Evolutionary conservation across 164 flowering plant species (phyloP), one percentile per base, ranked within the genome.

Genomic region (Brasenia schreberi): DNA sequence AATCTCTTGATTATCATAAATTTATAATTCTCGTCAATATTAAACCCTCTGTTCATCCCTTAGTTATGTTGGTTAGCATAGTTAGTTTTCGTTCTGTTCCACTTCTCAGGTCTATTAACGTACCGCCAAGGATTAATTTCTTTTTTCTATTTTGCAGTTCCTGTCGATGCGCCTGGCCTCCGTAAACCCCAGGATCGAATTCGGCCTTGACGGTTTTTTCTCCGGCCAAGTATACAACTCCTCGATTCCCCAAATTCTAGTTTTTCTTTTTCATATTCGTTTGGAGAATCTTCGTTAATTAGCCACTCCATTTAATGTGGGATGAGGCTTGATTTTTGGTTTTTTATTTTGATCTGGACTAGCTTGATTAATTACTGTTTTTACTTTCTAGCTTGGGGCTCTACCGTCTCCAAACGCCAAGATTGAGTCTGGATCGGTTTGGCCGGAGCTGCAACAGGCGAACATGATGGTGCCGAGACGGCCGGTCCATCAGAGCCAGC

Each of bases 151-250:
- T 9, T 74, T 74, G 6, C 87, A 92, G 98, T 73, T 85, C 67
- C 74, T 92, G 62, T 90, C 98, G 17, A 92, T 87, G 96, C 85
- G 85, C 72, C 96, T 92, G 64, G 96, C 98, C 4, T 82, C 95
- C 59, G 93, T 88, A 23, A 83, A 85, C 73, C 98, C 98, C 19
- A 84, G 90, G 73, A 90, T 86, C 73, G 82, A 86, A 84, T 3
- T 43, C 58, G 81, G 80, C 75, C 76, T 87, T 19, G 91, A 89
- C 71, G 75, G 75, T 53, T 63, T 86, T 59, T 73, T 87, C 58
- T 74, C 87, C 44, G 69, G 77, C 43, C 88, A 87, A 66, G 98
- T 92, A 84, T 75, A 33, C 39, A 33, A 33, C 39, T 33, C 39
- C 39, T 4, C 39, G 39, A 33, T 33, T 33, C 39, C 39, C 39